Evolutionary conservation across 306 rosid genomes (phyloP), one percentile per base, ranked within the genome.

Genomic region (Luffa aegyptiaca): DNA sequence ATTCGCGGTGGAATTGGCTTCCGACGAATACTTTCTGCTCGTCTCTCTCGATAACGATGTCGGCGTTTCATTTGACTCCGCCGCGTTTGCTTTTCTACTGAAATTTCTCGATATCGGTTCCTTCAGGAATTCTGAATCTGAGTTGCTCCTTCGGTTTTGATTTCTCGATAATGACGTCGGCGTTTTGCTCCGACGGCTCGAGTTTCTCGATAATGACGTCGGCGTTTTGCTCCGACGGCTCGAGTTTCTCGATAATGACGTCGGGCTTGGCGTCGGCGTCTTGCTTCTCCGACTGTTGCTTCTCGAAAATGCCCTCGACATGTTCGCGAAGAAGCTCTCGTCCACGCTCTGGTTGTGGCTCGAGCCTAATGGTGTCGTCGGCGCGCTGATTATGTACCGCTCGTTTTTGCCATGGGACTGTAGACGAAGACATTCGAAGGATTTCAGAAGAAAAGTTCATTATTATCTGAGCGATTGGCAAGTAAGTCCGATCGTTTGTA

Each of bases 141-240:
- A 82, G 2, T 20, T 33, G 73, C 55, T 33, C 49, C 80, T 71
- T 41, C 70, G 66, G 20, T 75, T 79, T 72, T 9, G 9, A 35
- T 39, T 39, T 55, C 51, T 66, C 6, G 71, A 12, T 10, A 58
- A 45, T 66, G 84, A 78, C 2, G 68, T 85, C 70, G 84, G 90
- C 52, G 83, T 81, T 41, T 12, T 82, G 52, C 86, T 85, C 80
- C 85, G 76, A 26, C 66, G 82, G 80, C 85, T 86, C 61, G 18
- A 14, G 21, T 49, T 56, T 75, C 88, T 89, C 49, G 93, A 89
- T 16, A 79, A 55, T 1, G 84, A 80, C 37, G 83, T 74, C 5
- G 97, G 98, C 2, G 98, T 93, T 59, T 86, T 87, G 14, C 88
- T 85, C 80, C 85, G 76, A 26, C 66, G 82, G 80, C 85, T 86